Conservation (phyloP, 2,329 filamentous ascomycete species). For the Neonectria coccinea region DNA sequence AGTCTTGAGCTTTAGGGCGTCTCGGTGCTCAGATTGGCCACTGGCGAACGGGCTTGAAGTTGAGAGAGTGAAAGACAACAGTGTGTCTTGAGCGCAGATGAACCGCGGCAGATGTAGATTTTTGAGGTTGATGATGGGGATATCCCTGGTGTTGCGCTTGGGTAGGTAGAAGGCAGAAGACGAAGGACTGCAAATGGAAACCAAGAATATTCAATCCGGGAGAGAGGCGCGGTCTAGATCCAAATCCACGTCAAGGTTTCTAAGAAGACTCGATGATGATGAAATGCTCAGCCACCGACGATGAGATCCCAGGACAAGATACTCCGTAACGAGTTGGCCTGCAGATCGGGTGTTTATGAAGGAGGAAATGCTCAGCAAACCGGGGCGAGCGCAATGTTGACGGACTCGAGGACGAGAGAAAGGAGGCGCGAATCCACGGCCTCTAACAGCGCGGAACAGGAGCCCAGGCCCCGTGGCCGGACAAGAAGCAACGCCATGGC, state of each 20-base stretch:
- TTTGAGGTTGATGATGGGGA: not conserved
- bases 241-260: not conserved
- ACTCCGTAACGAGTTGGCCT: not conserved
- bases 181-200: not conserved
- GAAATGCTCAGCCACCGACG: not conserved
- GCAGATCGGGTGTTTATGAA: not conserved
- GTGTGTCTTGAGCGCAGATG: not conserved
- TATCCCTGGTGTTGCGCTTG: not conserved
- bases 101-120: not conserved
- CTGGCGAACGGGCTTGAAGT: not conserved
- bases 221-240: not conserved
- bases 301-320: not conserved
- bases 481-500: slow-evolving; percentile 14
- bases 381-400: not conserved
- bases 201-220: not conserved
- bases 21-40: not conserved
- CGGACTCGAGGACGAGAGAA: not conserved
- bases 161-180: not conserved
- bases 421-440: slow-evolving; percentile 2
- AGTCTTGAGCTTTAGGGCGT: not conserved
- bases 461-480: slow-evolving; percentile 3
- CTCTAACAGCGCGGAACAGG: not conserved
- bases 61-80: not conserved
- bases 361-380: not conserved
- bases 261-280: not conserved